A percentile compares a stretch with the other conserved stretches of the same genome.
Conservation (phyloP, 2,329 filamentous ascomycete species). For the Venturiaceae sp. region DNA sequence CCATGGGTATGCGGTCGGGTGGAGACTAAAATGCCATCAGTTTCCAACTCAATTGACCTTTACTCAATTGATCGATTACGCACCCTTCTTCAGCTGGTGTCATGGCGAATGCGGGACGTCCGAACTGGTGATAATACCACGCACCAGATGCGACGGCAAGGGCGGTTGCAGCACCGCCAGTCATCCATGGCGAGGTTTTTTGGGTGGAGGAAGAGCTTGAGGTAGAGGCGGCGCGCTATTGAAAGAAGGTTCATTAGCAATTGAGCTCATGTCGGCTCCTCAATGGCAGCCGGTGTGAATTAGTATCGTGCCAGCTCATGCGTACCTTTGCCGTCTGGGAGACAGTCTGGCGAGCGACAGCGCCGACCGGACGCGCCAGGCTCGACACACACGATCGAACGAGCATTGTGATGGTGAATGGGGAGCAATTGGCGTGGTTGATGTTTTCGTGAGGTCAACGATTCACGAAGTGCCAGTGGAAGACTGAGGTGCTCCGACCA, state of each 20-base stretch:
- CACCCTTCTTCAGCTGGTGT: conserved; percentile 97
- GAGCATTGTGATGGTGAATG: conserved; percentile 62
- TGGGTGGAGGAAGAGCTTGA: conserved; percentile 57
- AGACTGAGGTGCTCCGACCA: neutral
- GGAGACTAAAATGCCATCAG: conserved; percentile 54
- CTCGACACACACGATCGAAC: conserved; percentile 84
- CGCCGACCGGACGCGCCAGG: conserved; percentile 73
- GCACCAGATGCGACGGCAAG: conserved; percentile 81
- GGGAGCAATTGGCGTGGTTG: neutral
- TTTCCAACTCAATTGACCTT: conserved; percentile 8
- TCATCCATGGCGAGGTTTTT: conserved; percentile 64
- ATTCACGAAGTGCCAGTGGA: neutral
- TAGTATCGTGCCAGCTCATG: conserved; percentile 13
- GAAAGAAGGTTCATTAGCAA: conserved; percentile 18
- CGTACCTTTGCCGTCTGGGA: conserved; percentile 37
- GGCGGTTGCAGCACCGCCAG: conserved; percentile 82
- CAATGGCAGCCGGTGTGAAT: conserved; percentile 22
- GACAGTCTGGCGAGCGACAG: conserved; percentile 59
- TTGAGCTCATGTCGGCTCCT: conserved; percentile 9
- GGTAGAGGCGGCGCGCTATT: conserved; percentile 55
- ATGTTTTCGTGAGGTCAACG: neutral
- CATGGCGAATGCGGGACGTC: conserved; percentile 76
- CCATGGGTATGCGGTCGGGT: conserved; percentile 89
- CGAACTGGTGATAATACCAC: conserved; percentile 97
- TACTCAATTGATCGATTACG: conserved; percentile 37